These are phyloP conservation scores for Cytospora piceicola DNA, from an alignment of 2,329 filamentous ascomycete genomes.

Conservation along the genomic window DNA sequence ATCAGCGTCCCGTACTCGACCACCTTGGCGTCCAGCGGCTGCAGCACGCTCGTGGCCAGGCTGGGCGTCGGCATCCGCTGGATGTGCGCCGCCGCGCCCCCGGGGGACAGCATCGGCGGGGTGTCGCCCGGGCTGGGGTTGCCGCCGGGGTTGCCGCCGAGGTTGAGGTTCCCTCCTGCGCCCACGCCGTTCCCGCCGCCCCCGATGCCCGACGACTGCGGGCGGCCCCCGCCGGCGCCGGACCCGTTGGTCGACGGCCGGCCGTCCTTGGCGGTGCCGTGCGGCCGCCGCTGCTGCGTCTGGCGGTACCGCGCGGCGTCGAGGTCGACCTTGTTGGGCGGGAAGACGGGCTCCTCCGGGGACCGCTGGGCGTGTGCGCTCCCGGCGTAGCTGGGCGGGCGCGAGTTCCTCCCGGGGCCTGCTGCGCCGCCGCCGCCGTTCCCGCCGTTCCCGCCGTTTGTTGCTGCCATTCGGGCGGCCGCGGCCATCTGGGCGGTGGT, in stretches of 20 bases:
- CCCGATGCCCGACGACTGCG: slow-evolving; percentile 1
- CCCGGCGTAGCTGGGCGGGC: slow-evolving; percentile 20
- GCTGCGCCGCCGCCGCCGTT: not conserved
- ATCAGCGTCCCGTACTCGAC: slow-evolving; percentile 49
- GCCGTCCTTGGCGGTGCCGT: slow-evolving; percentile 11
- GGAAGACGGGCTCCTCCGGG: slow-evolving; percentile 21
- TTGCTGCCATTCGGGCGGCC: slow-evolving; percentile 2
- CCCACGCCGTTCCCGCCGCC: too few species aligned
- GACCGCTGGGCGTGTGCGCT: slow-evolving; percentile 18
- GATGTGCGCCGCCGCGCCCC: slow-evolving; percentile 37
- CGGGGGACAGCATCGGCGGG: slow-evolving; percentile 10
- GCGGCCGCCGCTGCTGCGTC: slow-evolving; percentile 19
- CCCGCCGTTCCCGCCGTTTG: not conserved
- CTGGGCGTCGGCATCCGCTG: slow-evolving; percentile 50
- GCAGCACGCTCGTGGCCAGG: slow-evolving; percentile 48
- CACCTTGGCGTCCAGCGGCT: slow-evolving; percentile 50
- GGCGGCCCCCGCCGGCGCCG: slow-evolving; percentile 5
- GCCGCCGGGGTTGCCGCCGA: not conserved
- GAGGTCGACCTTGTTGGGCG: slow-evolving; percentile 30
- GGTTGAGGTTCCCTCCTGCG: not conserved
- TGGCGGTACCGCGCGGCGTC: slow-evolving; percentile 30
- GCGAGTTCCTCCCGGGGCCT: not conserved
- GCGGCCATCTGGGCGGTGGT: slow-evolving; percentile 18
- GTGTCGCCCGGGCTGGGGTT: slow-evolving; percentile 5
- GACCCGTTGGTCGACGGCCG: slow-evolving; percentile 5